Evolutionary conservation across 768 basidiomycete species (phyloP), one percentile per base, ranked within the genome.

Genomic region (Suillus luteus): DNA sequence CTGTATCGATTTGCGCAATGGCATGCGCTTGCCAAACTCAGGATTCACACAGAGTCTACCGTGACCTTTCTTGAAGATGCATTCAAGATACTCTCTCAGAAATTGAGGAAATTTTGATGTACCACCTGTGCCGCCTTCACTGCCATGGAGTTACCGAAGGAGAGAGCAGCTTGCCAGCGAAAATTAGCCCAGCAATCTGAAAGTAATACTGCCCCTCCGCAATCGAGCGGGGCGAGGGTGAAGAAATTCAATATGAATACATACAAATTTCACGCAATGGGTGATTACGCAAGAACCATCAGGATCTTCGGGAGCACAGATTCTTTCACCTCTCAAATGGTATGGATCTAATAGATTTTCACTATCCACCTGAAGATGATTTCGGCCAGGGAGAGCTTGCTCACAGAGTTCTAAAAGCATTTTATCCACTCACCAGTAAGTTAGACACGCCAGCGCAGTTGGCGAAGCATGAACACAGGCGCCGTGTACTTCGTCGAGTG

Each of bases 381-480:
- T 73, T 27, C 27, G 27, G 27, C 27, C 27, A 27, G 27, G 27
- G 27, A 27, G 27, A 27, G 27, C 27, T 27, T 0, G 72, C 78
- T 49, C 79, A 82, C 60, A 64, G 72, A 1, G 65, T 55, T 0
- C 66, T 78, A 22, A 82, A 84, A 66, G 68, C 66, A 0, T 65
- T 77, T 40, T 82, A 81, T 59, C 65, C 59, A 0, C 59, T 68
- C 1, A 79, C 78, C 0, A 80, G 78, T 66, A 80, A 80, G 63
- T 70, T 67, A 5, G 49, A 73, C n/a, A 62, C 66, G 12, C 49
- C 49, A 0, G 24, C 60, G 1, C 76, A 80, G 49, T 77, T 81
- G 48, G 72, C 72, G 1, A 44, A 63, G 9, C 67, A 66, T 8
- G 62, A 70, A 35, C 59, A 62, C 9, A 15, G 58, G 5, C 58